Evolutionary conservation across 164 flowering plant genomes (phyloP).

Genomic region (Annona squamosa): DNA sequence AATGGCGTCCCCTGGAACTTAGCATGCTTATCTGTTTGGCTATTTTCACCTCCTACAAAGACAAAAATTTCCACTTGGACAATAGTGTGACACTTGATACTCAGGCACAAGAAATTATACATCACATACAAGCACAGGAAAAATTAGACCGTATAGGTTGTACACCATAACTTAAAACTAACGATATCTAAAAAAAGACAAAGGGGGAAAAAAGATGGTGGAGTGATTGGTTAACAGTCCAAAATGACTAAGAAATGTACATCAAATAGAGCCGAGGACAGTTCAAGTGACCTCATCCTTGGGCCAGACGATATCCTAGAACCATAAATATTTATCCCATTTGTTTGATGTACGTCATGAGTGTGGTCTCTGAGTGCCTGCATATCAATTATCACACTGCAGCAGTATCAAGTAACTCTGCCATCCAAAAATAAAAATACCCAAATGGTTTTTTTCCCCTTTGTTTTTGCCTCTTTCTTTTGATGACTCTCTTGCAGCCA

Average conservation of each 20-base stretch:
- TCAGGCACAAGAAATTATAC: not conserved
- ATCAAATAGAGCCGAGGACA: not conserved
- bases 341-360: not conserved
- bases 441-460: not conserved
- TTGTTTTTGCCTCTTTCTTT: not conserved
- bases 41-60: constrained; percentile 21
- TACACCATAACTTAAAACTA: not conserved
- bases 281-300: not conserved
- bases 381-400: not conserved
- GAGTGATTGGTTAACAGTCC: not conserved
- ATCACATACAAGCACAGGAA: not conserved
- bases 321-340: not conserved
- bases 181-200: not conserved
- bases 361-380: not conserved
- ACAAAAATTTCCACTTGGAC: constrained; percentile 6
- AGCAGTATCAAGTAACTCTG: not conserved
- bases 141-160: not conserved
- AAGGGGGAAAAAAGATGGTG: not conserved
- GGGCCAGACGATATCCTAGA: not conserved
- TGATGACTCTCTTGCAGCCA: not conserved
- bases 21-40: constrained; percentile 12
- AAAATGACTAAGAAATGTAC: not conserved
- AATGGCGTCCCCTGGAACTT: constrained; percentile 22
- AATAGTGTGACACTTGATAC: not conserved
- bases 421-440: not conserved